A percentile compares a stretch with the other conserved stretches of the same genome.
These are phyloP conservation scores for Closterium sp. DNA, from an alignment of 139 green algal genomes.

Conservation along the genomic window DNA sequence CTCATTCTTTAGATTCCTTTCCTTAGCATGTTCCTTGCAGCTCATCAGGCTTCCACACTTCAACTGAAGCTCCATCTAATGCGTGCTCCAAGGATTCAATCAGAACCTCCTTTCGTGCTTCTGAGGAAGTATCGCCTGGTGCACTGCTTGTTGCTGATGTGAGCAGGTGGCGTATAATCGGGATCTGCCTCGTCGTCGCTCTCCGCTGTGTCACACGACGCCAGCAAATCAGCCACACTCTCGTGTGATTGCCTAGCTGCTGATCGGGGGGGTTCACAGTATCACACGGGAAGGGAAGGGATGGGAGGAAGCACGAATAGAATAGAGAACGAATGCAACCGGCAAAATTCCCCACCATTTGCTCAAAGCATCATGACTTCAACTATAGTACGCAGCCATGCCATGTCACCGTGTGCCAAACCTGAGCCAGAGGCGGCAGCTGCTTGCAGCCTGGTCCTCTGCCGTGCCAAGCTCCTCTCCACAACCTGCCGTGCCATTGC, in stretches of 20 bases:
- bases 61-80: not conserved
- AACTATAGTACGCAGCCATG: not conserved
- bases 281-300: no score
- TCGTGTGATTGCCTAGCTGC: not conserved
- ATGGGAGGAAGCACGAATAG: not conserved
- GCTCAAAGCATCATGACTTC: not conserved
- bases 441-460: not conserved
- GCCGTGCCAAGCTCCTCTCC: not conserved
- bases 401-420: not conserved
- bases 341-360: not conserved
- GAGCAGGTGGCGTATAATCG: not conserved
- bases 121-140: not conserved
- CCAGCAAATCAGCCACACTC: not conserved
- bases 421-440: not conserved
- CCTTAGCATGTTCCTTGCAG: not conserved
- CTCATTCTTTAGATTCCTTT: not conserved
- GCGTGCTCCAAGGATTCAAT: not conserved
- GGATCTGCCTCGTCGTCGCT: not conserved
- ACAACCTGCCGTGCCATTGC: not conserved
- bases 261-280: not conserved
- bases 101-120: not conserved
- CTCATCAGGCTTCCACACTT: not conserved
- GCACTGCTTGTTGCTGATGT: not conserved
- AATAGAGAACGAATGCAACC: not conserved
- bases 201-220: not conserved